phyloP scores from a whole-genome alignment of 2,329 filamentous ascomycete species.

The Didymellaceae sp. region DNA sequence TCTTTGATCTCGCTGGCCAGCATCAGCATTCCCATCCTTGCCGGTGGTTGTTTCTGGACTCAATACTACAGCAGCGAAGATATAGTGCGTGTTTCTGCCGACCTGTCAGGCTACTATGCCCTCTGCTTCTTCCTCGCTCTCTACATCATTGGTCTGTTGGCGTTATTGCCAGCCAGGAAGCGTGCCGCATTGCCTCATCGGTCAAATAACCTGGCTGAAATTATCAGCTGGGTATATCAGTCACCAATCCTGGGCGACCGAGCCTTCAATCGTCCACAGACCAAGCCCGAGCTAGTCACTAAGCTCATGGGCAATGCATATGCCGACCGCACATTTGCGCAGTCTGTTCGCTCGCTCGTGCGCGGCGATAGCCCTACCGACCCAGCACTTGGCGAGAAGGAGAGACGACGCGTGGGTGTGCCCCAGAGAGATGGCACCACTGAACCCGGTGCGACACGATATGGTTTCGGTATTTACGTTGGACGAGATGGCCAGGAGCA shows the following conservation, averaged over 20 bases:
- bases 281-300: slow-evolving; percentile 71
- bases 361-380: slow-evolving; percentile 33
- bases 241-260: slow-evolving; percentile 74
- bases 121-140: slow-evolving; percentile 75
- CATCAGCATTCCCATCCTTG: slow-evolving; percentile 69
- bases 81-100: slow-evolving; percentile 65
- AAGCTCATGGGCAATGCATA: slow-evolving; percentile 66
- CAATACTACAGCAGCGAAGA: slow-evolving; percentile 60
- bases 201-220: slow-evolving; percentile 74
- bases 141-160: slow-evolving; percentile 68
- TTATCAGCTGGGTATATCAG: slow-evolving; percentile 78
- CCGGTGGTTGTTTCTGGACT: slow-evolving; percentile 76
- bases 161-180: slow-evolving; percentile 64
- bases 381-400: slow-evolving; percentile 26
- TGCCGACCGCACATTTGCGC: slow-evolving; percentile 51
- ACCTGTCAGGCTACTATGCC: slow-evolving; percentile 74
- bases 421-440: slow-evolving; percentile 38
- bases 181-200: slow-evolving; percentile 74
- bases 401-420: slow-evolving; percentile 14
- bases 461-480: slow-evolving; percentile 64
- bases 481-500: slow-evolving; percentile 66
- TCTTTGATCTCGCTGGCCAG: slow-evolving; percentile 67
- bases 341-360: slow-evolving; percentile 37
- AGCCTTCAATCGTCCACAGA: slow-evolving; percentile 72
- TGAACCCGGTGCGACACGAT: slow-evolving; percentile 50